Percentiles rank a stretch among this genome's conserved stretches.
phyloP scores from a whole-genome alignment of 768 basidiomycete genomes.

The Collybiopsis confluens region DNA sequence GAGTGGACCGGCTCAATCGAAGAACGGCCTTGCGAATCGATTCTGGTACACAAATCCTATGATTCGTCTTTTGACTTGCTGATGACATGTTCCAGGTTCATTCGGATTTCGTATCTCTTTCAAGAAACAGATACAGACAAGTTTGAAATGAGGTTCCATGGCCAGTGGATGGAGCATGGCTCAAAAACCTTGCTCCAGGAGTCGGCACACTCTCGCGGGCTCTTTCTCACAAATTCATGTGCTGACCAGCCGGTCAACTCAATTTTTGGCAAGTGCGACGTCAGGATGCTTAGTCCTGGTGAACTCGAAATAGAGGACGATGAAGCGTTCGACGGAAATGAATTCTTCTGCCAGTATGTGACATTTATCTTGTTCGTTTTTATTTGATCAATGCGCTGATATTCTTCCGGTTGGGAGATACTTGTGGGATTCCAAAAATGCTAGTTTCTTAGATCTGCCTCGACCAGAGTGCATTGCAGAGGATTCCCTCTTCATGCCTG shows the following conservation, averaged over 20 bases:
- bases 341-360: slow-evolving; percentile 57
- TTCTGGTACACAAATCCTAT: slow-evolving; percentile 47
- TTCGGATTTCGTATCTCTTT: slow-evolving; percentile 59
- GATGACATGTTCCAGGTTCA: slow-evolving; percentile 47
- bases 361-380: neutral
- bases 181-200: slow-evolving; percentile 66
- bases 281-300: slow-evolving; percentile 36
- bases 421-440: slow-evolving; percentile 42
- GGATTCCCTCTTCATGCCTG: slow-evolving; percentile 21
- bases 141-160: slow-evolving; percentile 46
- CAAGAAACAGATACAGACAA: slow-evolving; percentile 24
- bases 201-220: slow-evolving; percentile 54
- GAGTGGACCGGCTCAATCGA: slow-evolving; percentile 38
- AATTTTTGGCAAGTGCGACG: slow-evolving; percentile 55
- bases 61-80: neutral
- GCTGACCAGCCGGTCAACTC: slow-evolving; percentile 49
- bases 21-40: slow-evolving; percentile 51
- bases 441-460: slow-evolving; percentile 44
- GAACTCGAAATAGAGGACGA: slow-evolving; percentile 48
- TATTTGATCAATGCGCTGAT: neutral
- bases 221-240: slow-evolving; percentile 53
- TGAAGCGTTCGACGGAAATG: slow-evolving; percentile 28
- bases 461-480: slow-evolving; percentile 23
- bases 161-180: slow-evolving; percentile 67
- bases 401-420: slow-evolving; percentile 37